Evolutionary conservation across 768 basidiomycete genomes (phyloP).

Genomic region (Boletales sp.): DNA sequence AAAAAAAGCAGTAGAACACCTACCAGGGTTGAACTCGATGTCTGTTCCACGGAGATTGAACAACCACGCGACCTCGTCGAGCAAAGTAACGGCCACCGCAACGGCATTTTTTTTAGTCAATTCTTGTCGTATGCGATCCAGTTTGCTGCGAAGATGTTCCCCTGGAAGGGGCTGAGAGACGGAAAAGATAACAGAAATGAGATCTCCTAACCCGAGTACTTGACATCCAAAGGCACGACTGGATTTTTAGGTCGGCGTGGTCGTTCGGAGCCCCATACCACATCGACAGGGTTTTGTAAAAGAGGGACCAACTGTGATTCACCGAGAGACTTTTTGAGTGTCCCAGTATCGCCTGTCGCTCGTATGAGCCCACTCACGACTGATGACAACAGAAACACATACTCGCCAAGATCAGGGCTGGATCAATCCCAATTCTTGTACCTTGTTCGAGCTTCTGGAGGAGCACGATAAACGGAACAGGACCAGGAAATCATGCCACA

Average conservation of each 20-base stretch:
- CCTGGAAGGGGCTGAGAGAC: slow-evolving; percentile 35
- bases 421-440: slow-evolving; percentile 78
- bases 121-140: slow-evolving; percentile 61
- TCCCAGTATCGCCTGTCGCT: slow-evolving; percentile 58
- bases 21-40: slow-evolving; percentile 82
- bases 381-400: slow-evolving; percentile 15
- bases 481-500: background rate
- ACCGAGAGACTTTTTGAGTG: slow-evolving; percentile 54
- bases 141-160: slow-evolving; percentile 61
- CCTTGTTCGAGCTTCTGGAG: slow-evolving; percentile 56
- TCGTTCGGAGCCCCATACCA: slow-evolving; percentile 65
- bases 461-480: background rate
- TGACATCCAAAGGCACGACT: slow-evolving; percentile 66
- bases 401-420: slow-evolving; percentile 70
- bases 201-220: slow-evolving; percentile 58
- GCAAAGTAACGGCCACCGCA: slow-evolving; percentile 78
- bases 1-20: background rate
- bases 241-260: slow-evolving; percentile 66
- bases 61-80: slow-evolving; percentile 94
- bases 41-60: slow-evolving; percentile 92
- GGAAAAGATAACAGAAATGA: background rate
- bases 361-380: background rate
- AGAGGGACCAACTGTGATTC: slow-evolving; percentile 68
- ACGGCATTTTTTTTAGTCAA: slow-evolving; percentile 50
- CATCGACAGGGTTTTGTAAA: slow-evolving; percentile 70